These are phyloP conservation scores for Trichosporon faecale DNA, from an alignment of 1,284 basidiomycete genomes.

Conservation along the genomic window DNA sequence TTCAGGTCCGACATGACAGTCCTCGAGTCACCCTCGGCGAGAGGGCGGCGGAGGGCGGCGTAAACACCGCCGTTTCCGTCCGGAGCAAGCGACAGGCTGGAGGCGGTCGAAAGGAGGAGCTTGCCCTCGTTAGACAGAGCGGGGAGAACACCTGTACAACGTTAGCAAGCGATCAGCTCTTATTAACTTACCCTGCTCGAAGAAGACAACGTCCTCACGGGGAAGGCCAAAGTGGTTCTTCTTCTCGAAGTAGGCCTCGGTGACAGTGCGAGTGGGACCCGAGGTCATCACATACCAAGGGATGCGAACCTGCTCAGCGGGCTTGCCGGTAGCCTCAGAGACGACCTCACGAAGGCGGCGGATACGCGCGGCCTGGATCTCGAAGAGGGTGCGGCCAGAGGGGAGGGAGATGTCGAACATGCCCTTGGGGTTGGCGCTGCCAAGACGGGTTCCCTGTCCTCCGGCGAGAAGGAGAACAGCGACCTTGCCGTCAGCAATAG, in stretches of 20 bases:
- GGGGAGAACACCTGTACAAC: slow-evolving; percentile 76
- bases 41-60: slow-evolving; percentile 77
- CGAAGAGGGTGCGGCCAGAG: slow-evolving; percentile 89
- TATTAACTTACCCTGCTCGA: slow-evolving; percentile 80
- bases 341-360: slow-evolving; percentile 75
- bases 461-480: slow-evolving; percentile 96
- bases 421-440: slow-evolving; percentile 89
- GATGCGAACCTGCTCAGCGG: slow-evolving; percentile 62
- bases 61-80: slow-evolving; percentile 98
- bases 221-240: slow-evolving; percentile 82
- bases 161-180: slow-evolving; percentile 17
- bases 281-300: slow-evolving; percentile 99
- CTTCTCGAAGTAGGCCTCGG: slow-evolving; percentile 78
- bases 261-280: slow-evolving; percentile 85
- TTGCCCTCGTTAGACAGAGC: slow-evolving; percentile 93
- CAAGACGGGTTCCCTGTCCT: slow-evolving; percentile 93
- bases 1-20: slow-evolving; percentile 83
- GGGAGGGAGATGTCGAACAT: slow-evolving; percentile 96
- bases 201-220: slow-evolving; percentile 79
- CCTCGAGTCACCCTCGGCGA: slow-evolving; percentile 58
- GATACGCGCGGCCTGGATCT: slow-evolving; percentile 95
- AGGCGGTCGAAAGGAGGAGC: slow-evolving; percentile 77
- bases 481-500: slow-evolving; percentile 76
- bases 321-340: slow-evolving; percentile 57
- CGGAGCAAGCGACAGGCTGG: slow-evolving; percentile 83